Evolutionary conservation across 441 rosid genomes (phyloP), one percentile per base, ranked within the genome.

Genomic region (Aquilaria agallochum): DNA sequence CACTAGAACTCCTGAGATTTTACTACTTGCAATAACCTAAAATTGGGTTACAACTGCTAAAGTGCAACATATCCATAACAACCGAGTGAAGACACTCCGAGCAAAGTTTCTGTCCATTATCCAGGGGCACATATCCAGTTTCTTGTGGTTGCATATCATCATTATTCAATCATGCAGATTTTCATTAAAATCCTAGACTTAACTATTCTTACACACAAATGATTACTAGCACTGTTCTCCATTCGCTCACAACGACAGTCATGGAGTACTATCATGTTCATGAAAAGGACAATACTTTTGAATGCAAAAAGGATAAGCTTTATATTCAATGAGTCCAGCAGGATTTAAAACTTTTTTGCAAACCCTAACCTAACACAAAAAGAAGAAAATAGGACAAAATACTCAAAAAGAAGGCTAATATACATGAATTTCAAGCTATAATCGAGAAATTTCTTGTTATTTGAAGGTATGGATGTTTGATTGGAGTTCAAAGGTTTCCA

Each of bases 261-360:
- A 73, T 11, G 94, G 89, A 57, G 94, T 87, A 59, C 76, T 83
- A 55, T 87, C 87, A 52, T 76, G 82, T 67, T 87, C 95, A 57
- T 87, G 95, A 75, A 82, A 70, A 59, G 94, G 94, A 60, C 94
- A 87, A 68, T 87, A 87, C 77, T 87, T 87, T 70, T 87, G 94
- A 48, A 71, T 51, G 90, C 94, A 87, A 73, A 85, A 87, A 31
- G 91, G 94, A 75, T 85, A 90, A 27, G 91, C 94, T 79, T 91
- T 83, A 78, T 87, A 87, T 78, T 87, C 91, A 76, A 85, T 85
- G 75, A 87, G 89, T 78, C 94, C 91, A 67, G 80, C 79, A 69
- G 64, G 81, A 68, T 83, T 87, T 68, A 20, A 20, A 20, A 20
- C 20, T 20, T 20, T 20, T 20, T 20, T 20, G 20, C 20, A 20